Percentiles rank a stretch among this genome's conserved stretches.
These are phyloP conservation scores for Salix arbutifolia DNA, from an alignment of 345 rosid species.

Conservation along the genomic window DNA sequence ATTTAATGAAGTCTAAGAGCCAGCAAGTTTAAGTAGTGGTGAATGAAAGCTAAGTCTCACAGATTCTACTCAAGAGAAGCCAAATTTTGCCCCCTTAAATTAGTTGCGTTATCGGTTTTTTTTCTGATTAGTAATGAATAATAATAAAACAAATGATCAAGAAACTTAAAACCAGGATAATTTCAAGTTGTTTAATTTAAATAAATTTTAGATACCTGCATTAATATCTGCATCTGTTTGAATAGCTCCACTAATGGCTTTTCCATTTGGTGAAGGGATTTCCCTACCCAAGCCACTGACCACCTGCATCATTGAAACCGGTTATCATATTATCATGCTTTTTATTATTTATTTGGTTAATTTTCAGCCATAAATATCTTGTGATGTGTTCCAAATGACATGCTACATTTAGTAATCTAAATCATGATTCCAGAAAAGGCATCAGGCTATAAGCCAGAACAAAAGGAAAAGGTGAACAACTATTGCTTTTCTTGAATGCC, in stretches of 20 bases:
- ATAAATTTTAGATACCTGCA: conserved; percentile 38
- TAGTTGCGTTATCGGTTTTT: too few species aligned
- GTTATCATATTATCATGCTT: background rate
- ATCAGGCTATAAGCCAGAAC: background rate
- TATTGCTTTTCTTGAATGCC: background rate
- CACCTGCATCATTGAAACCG: conserved; percentile 40
- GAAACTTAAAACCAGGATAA: background rate
- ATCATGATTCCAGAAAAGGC: background rate
- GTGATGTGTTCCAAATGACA: background rate
- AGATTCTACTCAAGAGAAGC: too few species aligned
- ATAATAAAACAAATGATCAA: too few species aligned
- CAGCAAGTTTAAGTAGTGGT: background rate
- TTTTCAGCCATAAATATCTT: background rate
- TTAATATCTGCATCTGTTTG: conserved; percentile 89
- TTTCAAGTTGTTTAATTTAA: background rate
- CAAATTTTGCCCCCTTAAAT: too few species aligned
- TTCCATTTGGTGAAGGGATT: conserved; percentile 83
- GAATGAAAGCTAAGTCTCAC: background rate
- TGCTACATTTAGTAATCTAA: conserved; percentile 6
- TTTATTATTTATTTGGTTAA: background rate
- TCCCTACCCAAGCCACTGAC: conserved; percentile 88
- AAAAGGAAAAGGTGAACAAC: background rate
- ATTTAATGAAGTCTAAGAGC: background rate
- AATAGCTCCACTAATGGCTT: conserved; percentile 73
- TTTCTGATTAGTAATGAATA: too few species aligned